Conservation (phyloP, 148 eudicot species). For the Polygonum maritimum region DNA sequence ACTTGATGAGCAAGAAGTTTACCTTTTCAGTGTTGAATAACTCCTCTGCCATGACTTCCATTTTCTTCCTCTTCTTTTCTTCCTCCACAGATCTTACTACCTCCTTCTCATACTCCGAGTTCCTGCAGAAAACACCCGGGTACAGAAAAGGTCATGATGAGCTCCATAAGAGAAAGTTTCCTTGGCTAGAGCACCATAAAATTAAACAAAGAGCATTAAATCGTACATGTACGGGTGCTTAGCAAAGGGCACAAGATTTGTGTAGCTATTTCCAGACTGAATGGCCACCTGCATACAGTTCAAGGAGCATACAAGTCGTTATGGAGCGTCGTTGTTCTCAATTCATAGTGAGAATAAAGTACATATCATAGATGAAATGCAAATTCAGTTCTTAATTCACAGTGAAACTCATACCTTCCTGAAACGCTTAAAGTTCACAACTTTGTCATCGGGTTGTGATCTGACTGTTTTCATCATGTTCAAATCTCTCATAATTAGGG, state of each 20-base stretch:
- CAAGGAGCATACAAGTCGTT: background rate
- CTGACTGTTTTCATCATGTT: conserved; percentile 21
- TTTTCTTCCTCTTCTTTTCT: conserved; percentile 82
- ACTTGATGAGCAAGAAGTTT: conserved; percentile 1
- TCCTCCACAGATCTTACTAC: conserved; percentile 54
- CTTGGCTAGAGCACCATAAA: background rate
- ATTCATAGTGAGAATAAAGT: background rate
- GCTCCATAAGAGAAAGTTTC: background rate
- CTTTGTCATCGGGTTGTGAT: conserved; percentile 25
- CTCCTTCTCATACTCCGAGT: conserved; percentile 64
- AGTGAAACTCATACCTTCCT: conserved; percentile 44
- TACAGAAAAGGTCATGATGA: background rate
- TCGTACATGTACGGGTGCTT: conserved; percentile 71
- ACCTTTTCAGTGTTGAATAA: conserved; percentile 75
- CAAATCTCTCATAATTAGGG: conserved; percentile 51
- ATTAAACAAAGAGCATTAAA: background rate
- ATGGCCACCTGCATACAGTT: conserved; percentile 32
- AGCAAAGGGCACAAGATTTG: conserved; percentile 69
- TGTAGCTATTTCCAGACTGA: conserved; percentile 77
- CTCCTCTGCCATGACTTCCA: conserved; percentile 92
- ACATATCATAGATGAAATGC: background rate
- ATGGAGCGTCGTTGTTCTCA: background rate
- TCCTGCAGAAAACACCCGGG: conserved; percentile 32
- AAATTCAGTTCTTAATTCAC: background rate
- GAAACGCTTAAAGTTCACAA: conserved; percentile 78